These are phyloP conservation scores for Kazachstania sp. DNA, from an alignment of 1,139 yeast genomes.

Conservation along the genomic window DNA sequence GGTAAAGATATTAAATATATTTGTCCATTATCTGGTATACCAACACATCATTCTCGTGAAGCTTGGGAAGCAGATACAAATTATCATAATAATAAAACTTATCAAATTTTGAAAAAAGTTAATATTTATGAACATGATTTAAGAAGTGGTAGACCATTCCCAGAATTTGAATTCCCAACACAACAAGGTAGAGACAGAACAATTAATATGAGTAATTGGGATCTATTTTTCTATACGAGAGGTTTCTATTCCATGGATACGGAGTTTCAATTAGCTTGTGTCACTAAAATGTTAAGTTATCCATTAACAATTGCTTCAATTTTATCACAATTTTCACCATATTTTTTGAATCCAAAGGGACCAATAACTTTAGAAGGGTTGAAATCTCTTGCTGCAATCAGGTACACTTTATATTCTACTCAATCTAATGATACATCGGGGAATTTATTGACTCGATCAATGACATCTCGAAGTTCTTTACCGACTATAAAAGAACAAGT, in stretches of 20 bases:
- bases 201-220: conserved; percentile 83
- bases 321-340: conserved; percentile 80
- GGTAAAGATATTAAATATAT: conserved; percentile 70
- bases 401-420: conserved; percentile 81
- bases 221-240: conserved; percentile 84
- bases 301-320: conserved; percentile 85
- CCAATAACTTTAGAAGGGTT: conserved; percentile 87
- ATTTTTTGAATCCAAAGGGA: conserved; percentile 70
- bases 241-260: conserved; percentile 94
- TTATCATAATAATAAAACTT: conserved; percentile 59
- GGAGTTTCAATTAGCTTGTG: conserved; percentile 90
- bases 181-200: conserved; percentile 68
- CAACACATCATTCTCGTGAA: conserved; percentile 83
- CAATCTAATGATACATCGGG: conserved; percentile 37
- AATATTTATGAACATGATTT: conserved; percentile 92
- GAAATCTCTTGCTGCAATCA: conserved; percentile 81
- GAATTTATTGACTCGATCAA: conserved; percentile 35
- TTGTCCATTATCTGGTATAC: conserved; percentile 91
- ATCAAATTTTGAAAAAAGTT: conserved; percentile 72
- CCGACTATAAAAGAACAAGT: background rate
- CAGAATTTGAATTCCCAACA: conserved; percentile 89
- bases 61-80: conserved; percentile 80
- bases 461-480: background rate
- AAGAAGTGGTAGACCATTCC: conserved; percentile 86
- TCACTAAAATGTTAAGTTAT: conserved; percentile 86